Base-by-base conservation (phyloP, 2,329 filamentous ascomycete species). In the Ceratocystis alfenasii region DNA sequence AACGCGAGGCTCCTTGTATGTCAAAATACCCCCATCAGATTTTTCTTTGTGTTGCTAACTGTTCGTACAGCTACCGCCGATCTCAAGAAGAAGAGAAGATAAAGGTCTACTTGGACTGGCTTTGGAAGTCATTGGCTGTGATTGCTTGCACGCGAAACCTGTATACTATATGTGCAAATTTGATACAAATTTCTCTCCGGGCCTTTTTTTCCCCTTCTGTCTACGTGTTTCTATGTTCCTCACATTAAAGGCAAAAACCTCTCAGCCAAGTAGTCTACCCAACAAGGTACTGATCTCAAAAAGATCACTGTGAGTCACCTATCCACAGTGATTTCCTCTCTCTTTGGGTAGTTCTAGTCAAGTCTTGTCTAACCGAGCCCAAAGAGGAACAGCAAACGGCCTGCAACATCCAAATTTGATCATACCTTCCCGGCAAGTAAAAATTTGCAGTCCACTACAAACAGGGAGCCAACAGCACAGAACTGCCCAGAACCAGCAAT, bases 1-100 rank as follows among this genome's bases (percentile, higher is more conserved):
- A 94, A 81, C 86, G 80, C 73, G 85, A 75, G 3, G 72, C 76
- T 50, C 73, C 75, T 66, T 72, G 75, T 78, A 74, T 63, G 74
- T 69, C 33, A 3, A 7, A 20, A 15, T 20, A 48, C 25, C 1
- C 7, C 7, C 41, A 53, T 5, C 5, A 41, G 28, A 36, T 8
- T 36, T 22, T 33, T 46, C 20, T 5, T 44, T 25, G 20, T 53
- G 46, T 64, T 64, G 36, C 63, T 68, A 60, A 67, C 63, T 12
- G 15, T 3, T 6, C n/a, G 20, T 60, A 17, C 55, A 68, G 66
- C 59, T 61, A 60, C 64, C 45, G 66, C 66, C 48, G 66, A 68
- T 33, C 63, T 63, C 62, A 65, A 67, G 64, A 69, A 67, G 62
- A 71, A 70, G 68, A 71, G 68, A 69, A 68, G 69, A 67, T 71